Evolutionary conservation across 164 flowering plant species (phyloP), one percentile per base, ranked within the genome.

Genomic region (Nymphaea thermarum): DNA sequence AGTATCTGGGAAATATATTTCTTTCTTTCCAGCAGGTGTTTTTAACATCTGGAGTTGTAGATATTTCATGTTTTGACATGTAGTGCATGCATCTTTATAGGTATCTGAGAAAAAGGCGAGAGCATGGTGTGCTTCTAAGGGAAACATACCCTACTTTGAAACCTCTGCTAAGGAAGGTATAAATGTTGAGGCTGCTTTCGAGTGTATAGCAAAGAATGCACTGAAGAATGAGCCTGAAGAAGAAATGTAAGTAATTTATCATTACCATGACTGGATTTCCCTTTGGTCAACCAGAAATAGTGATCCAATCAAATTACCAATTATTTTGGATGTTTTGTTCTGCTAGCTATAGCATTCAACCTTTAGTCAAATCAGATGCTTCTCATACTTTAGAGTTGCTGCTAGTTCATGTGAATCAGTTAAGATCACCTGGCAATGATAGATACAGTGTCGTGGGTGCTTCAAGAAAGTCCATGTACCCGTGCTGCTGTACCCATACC

Each of bases 71-170:
- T 25, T 25, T 25, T 25, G 36, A 25, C 36, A 25, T 1, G 36
- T 25, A 25, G 14, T 15, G 57, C 57, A 8, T 51, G 57, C 14
- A 15, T 51, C 18, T 6, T 71, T 70, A 42, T 74, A 91, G 98
- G 89, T 91, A 43, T 91, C 98, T 51, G 94, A 91, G 79, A 91
- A 91, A 82, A 89, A 91, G 75, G 96, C 92, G 12, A 85, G 79
- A 78, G 91, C 94, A 63, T 91, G 98, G 94, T 91, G 96, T 84
- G 89, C 90, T 66, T 85, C 93, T 43, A 89, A 89, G 80, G 97
- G 97, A 53, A 87, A 88, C 73, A 91, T 91, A 45, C 98, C 96
- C 36, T 91, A 89, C 82, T 91, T 91, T 68, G 97, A 91, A 76
- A 87, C 97, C 43, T 91, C 96, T 66, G 97, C 97, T 16, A 91